Base-by-base conservation (phyloP, 495 filamentous ascomycete genomes). In the Cercophora scortea region DNA sequence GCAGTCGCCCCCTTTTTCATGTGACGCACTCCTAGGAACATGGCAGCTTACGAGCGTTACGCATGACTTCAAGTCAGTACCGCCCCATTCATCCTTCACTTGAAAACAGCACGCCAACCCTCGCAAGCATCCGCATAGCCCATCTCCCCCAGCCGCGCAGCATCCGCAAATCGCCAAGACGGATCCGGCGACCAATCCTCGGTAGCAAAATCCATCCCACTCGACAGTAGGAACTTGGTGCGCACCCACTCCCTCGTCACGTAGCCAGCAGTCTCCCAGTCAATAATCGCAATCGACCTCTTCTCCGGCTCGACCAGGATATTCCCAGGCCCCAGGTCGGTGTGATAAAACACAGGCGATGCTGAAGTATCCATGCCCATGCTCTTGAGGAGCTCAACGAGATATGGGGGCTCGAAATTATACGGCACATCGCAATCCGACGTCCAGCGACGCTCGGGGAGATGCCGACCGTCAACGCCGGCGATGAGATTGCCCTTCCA, bases 331-430 rank as follows among this genome's bases (percentile, higher is more conserved):
- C 56, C 52, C 8, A 59, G 33, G 49, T 59, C 56, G 33, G 40
- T 47, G n/a, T 59, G 56, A 43, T 49, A 49, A 13, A 59, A 50
- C 1, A 55, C 52, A 16, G 54, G 42, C 13, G 12, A 17, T 17
- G n/a, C n/a, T n/a, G 45, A 47, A 8, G 45, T 42, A 39, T 55
- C 45, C 52, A 59, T 59, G 18, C 45, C 52, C 47, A 59, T 55
- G 9, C 4, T 13, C 11, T 16, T 4, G 33, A 51, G 51, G 18
- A 19, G 45, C 51, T 42, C 1, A 2, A 12, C 8, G 4, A 54
- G 43, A 6, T 42, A 7, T 8, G 35, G 32, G 17, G 18, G 48
- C 32, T 34, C 32, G 8, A 49, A 11, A 8, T 13, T 8, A 10
- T 47, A 15, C 12, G 45, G 45, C 16, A 18, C 11, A 4, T 47